Evolutionary conservation across 1,139 yeast genomes (phyloP).

Genomic region (Debaryomyces nepalensis): DNA sequence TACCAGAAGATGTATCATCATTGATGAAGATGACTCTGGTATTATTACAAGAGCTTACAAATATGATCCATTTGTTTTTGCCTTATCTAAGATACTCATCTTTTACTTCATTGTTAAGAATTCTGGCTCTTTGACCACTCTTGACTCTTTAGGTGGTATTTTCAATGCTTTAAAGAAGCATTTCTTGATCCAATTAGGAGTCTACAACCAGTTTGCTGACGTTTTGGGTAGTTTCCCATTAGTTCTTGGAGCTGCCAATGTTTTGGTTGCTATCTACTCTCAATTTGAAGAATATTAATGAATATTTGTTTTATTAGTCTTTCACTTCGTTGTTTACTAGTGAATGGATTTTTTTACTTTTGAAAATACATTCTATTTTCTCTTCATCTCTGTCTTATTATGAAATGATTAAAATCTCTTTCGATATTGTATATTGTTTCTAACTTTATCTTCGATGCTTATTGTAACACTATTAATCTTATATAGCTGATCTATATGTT

Average conservation of each 20-base stretch:
- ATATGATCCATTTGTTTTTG: constrained; percentile 63
- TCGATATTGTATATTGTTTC: constrained; percentile 11
- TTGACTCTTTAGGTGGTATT: constrained; percentile 34
- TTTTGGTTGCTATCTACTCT: constrained; percentile 56
- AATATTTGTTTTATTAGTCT: not conserved
- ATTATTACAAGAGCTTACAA: constrained; percentile 42
- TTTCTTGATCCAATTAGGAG: constrained; percentile 41
- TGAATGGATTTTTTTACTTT: constrained; percentile 5
- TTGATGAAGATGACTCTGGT: constrained; percentile 42
- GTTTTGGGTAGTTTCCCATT: constrained; percentile 55
- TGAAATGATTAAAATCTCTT: constrained; percentile 7
- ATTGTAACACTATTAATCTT: constrained; percentile 13
- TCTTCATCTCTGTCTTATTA: constrained; percentile 6
- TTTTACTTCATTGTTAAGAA: constrained; percentile 46
- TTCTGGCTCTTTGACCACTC: constrained; percentile 36
- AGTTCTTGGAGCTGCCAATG: constrained; percentile 52
- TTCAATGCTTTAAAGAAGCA: constrained; percentile 43
- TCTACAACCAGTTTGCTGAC: constrained; percentile 38
- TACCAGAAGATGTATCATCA: constrained; percentile 48
- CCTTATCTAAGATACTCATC: constrained; percentile 52
- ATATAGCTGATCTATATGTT: constrained; percentile 7
- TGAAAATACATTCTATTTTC: constrained; percentile 3
- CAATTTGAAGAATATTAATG: constrained; percentile 46
- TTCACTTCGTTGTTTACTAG: constrained; percentile 10
- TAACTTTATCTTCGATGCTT: constrained; percentile 10